A percentile compares a stretch with the other conserved stretches of the same genome.
Conservation (phyloP, 1,284 basidiomycete species). For the Puccinia novopanici region DNA sequence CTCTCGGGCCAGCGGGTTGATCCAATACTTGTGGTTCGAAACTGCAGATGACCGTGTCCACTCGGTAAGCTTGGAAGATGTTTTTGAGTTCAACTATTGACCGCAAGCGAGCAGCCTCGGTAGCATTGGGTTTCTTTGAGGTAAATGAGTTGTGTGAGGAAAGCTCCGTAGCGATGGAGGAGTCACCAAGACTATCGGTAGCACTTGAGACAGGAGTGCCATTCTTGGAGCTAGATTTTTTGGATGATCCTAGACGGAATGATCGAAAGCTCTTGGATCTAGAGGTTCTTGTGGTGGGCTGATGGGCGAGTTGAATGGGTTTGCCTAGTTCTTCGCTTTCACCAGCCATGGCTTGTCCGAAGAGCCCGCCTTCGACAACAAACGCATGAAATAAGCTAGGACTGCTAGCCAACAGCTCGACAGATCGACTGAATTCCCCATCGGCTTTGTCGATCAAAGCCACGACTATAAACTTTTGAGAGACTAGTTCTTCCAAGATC, state of each 20-base stretch:
- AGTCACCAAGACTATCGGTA: constrained; percentile 19
- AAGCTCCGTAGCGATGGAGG: constrained; percentile 3
- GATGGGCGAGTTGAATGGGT: background rate
- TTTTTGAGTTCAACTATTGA: constrained; percentile 36
- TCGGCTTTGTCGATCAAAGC: constrained; percentile 32
- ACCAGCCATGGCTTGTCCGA: background rate
- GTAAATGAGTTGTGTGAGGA: constrained; percentile 61
- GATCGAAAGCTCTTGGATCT: constrained; percentile 12
- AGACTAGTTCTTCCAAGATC: constrained; percentile 39
- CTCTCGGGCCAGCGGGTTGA: background rate
- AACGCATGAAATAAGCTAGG: constrained; percentile 43
- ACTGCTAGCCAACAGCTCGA: constrained; percentile 25
- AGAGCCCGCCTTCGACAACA: constrained; percentile 13
- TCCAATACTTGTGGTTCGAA: constrained; percentile 29
- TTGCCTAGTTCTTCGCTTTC: background rate
- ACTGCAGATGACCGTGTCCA: constrained; percentile 40
- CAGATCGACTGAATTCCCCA: constrained; percentile 20
- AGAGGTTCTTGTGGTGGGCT: background rate
- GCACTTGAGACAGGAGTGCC: constrained; percentile 55
- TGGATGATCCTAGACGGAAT: constrained; percentile 39
- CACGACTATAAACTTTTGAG: constrained; percentile 35
- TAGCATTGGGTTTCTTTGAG: background rate
- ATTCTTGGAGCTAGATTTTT: background rate
- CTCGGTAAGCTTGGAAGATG: constrained; percentile 41
- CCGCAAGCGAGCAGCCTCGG: constrained; percentile 7